These are phyloP conservation scores for Podospora tetraspora DNA, from an alignment of 495 filamentous ascomycete genomes.

Conservation along the genomic window DNA sequence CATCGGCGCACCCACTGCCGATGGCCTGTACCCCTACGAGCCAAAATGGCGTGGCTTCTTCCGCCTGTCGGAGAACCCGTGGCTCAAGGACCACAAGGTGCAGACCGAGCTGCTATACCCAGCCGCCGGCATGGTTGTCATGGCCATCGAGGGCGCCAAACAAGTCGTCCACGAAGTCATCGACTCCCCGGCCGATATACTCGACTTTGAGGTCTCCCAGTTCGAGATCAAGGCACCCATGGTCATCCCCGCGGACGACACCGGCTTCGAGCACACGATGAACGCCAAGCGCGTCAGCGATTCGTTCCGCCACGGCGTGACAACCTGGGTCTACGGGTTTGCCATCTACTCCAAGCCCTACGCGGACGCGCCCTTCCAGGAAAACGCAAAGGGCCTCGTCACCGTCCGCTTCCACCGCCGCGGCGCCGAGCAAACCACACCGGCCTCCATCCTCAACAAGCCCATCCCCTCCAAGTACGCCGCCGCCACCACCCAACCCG, in stretches of 20 bases:
- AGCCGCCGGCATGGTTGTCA: constrained; percentile 41
- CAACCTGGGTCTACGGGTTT: constrained; percentile 21
- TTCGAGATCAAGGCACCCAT: constrained; percentile 25
- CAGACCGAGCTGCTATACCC: constrained; percentile 42
- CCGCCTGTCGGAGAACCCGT: constrained; percentile 35
- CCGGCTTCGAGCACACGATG: constrained; percentile 13
- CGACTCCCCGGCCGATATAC: constrained; percentile 28
- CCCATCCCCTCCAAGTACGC: neutral
- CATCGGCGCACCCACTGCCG: constrained; percentile 36
- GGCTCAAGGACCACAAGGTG: constrained; percentile 42
- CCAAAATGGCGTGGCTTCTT: constrained; percentile 47
- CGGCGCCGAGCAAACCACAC: neutral
- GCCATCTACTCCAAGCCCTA: constrained; percentile 28
- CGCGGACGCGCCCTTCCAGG: constrained; percentile 20
- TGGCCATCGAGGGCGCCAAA: constrained; percentile 46
- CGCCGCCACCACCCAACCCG: neutral
- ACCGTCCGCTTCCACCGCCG: constrained; percentile 20
- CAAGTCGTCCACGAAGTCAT: constrained; percentile 32
- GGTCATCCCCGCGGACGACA: constrained; percentile 16
- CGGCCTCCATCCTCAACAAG: neutral
- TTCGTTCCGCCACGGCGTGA: constrained; percentile 4
- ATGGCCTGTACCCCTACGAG: constrained; percentile 34
- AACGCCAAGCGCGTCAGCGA: constrained; percentile 12
- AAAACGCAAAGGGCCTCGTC: constrained; percentile 25
- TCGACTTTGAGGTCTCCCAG: constrained; percentile 18